Percentiles rank a stretch among this genome's conserved stretches.
Evolutionary conservation across 208 protist species (phyloP).

Genomic region (Leishmania turanica): DNA sequence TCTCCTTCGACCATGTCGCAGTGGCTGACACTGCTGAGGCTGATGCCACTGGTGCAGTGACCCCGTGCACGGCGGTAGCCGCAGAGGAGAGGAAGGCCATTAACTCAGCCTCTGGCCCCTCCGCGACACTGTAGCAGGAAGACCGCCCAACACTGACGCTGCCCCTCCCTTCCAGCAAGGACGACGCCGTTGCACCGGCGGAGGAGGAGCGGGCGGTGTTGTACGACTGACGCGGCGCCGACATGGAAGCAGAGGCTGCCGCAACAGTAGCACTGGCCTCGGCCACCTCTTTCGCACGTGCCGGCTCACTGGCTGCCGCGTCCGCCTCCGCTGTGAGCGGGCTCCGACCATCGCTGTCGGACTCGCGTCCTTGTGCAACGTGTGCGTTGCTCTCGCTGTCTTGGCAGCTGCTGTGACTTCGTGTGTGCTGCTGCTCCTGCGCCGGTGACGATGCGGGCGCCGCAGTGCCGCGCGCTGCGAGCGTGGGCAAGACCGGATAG

Average conservation of each 20-base stretch:
- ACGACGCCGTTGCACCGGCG: constrained; percentile 8
- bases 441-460: background rate
- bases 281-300: background rate
- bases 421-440: background rate
- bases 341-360: background rate
- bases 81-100: background rate
- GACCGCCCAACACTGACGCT: background rate
- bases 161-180: constrained; percentile 1
- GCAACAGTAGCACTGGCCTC: background rate
- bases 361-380: no score
- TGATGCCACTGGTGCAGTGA: background rate
- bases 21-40: background rate
- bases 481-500: constrained; percentile 15
- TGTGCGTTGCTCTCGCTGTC: no score
- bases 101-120: background rate
- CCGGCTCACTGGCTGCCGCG: background rate
- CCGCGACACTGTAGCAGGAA: background rate
- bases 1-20: background rate
- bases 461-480: constrained; percentile 5
- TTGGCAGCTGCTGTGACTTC: background rate
- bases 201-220: constrained; percentile 6
- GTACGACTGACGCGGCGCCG: background rate
- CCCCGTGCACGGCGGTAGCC: background rate
- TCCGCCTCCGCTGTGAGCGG: background rate
- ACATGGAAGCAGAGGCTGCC: background rate